phyloP scores from a whole-genome alignment of 192 early-diverging fungal genomes.

The Backusella mclennaniae region DNA sequence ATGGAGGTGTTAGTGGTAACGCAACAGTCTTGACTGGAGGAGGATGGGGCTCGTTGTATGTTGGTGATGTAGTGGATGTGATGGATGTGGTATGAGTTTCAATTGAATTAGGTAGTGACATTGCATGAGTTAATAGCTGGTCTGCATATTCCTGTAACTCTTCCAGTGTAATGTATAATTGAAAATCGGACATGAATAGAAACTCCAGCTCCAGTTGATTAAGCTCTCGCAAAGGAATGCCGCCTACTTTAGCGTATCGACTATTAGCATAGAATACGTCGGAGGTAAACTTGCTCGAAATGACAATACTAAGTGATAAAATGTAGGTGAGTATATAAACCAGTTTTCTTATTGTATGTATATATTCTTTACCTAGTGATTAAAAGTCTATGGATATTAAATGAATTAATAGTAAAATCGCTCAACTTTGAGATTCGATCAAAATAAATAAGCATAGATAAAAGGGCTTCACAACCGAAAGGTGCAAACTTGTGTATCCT shows the following conservation, averaged over 20 bases:
- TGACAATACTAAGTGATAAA: constrained; percentile 46
- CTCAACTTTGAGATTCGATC: constrained; percentile 57
- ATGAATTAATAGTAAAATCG: constrained; percentile 58
- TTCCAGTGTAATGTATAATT: constrained; percentile 58
- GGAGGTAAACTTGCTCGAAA: constrained; percentile 70
- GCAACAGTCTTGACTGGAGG: neutral
- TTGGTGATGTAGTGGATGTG: neutral
- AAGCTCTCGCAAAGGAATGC: constrained; percentile 64
- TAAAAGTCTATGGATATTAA: constrained; percentile 68
- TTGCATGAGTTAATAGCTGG: constrained; percentile 47
- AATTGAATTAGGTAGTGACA: constrained; percentile 10
- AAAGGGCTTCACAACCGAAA: constrained; percentile 61
- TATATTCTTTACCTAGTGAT: constrained; percentile 46
- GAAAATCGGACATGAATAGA: constrained; percentile 66
- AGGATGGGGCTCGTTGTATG: neutral
- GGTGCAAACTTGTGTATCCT: constrained; percentile 69
- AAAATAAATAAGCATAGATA: constrained; percentile 70
- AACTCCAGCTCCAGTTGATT: constrained; percentile 80
- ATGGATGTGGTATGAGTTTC: neutral
- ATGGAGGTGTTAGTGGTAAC: constrained; percentile 12
- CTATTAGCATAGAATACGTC: constrained; percentile 72
- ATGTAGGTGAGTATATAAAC: neutral
- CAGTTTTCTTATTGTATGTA: neutral
- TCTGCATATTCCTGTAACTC: constrained; percentile 62
- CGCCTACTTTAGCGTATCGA: constrained; percentile 75